Evolutionary conservation across 441 rosid genomes (phyloP), one percentile per base, ranked within the genome.

Genomic region (Syzygium syzygioides): DNA sequence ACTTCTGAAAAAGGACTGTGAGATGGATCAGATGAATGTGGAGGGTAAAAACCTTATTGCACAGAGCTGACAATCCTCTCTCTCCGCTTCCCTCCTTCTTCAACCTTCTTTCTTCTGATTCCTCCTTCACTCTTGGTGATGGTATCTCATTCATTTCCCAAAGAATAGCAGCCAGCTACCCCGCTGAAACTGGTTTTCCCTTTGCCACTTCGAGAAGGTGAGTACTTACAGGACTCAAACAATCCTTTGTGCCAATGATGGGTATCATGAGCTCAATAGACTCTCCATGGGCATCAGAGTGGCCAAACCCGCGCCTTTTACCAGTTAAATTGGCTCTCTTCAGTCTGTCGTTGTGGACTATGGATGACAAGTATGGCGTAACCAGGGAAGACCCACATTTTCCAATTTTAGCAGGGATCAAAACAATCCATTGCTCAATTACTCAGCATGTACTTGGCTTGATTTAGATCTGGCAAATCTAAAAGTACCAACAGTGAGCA

Each of bases 121-220:
- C 87, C 19, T 93, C 95, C 88, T 89, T 91, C 90, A 90, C 87
- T 76, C 95, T 92, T 6, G 97, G 95, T 5, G 97, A 97, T 83
- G 98, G 98, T 91, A 96, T 94, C 95, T 95, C 98, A 86, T 98
- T 98, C 98, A 98, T 95, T 92, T 97, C 99, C 97, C 99, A 98
- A 57, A 96, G 91, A 34, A 98, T 96, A 8, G 99, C 99, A 48
- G 99, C 99, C 88, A 97, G 92, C 91, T 95, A 96, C 93, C 98
- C 93, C 5, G 98, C 98, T 15, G 99, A 98, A 83, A 97, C 97
- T 17, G 97, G 98, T 86, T 92, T 91, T 88, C 91, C 88, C 87
- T 87, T 90, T 92, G 14, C 91, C 90, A 68, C 91, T 91, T 60
- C 87, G 92, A 25, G 98, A 95, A 53, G 91, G 91, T 54, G 93